phyloP scores from a whole-genome alignment of 1,284 basidiomycete species.

The Cryptococcus deneoformans region DNA sequence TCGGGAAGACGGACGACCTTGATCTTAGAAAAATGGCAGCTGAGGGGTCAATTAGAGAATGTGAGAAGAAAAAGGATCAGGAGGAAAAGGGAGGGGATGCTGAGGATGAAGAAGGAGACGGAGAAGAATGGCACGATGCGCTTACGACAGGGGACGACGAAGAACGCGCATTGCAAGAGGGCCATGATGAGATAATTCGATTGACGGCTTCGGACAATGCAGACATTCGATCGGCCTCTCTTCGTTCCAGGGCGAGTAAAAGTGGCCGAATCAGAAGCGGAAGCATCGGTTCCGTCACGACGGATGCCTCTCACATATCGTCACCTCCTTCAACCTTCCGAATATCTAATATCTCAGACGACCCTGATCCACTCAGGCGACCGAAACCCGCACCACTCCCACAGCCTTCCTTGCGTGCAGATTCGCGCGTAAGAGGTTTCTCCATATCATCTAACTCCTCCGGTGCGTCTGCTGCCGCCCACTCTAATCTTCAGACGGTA shows the following conservation, averaged over 20 bases:
- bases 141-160: neutral
- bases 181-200: too few relatives aligned
- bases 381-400: too few relatives aligned
- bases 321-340: constrained; percentile 16
- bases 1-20: constrained; percentile 22
- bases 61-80: constrained; percentile 12
- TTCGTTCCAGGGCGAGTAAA: neutral
- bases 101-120: constrained; percentile 12
- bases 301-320: constrained; percentile 20
- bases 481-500: constrained; percentile 17
- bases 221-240: neutral
- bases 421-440: constrained; percentile 27
- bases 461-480: constrained; percentile 21
- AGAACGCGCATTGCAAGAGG: neutral
- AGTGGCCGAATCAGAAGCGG: constrained; percentile 21
- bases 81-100: constrained; percentile 4
- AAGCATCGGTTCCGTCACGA: constrained; percentile 28
- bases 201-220: neutral
- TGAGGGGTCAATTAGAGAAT: constrained; percentile 11
- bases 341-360: constrained; percentile 4
- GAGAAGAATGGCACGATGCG: constrained; percentile 24
- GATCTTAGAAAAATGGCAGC: constrained; percentile 27
- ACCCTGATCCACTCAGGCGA: neutral
- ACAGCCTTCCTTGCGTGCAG: neutral
- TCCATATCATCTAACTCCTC: constrained; percentile 38